Evolutionary conservation across 345 rosid species (phyloP).

Genomic region (Dipteronia sinensis): DNA sequence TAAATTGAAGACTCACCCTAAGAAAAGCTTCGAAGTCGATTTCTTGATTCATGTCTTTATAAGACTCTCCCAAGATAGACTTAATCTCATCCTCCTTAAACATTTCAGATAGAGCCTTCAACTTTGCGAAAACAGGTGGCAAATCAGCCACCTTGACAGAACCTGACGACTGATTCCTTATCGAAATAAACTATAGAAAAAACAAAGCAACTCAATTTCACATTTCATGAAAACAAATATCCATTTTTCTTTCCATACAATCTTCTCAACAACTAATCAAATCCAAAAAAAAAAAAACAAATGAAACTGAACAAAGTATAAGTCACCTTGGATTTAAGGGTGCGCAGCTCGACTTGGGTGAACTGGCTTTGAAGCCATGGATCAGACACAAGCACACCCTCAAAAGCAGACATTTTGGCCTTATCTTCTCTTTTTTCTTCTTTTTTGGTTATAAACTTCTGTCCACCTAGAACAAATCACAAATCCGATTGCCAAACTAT

Average conservation of each 20-base stretch:
- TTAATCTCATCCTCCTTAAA: conserved; percentile 68
- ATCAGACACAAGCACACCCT: conserved; percentile 93
- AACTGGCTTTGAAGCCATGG: conserved; percentile 97
- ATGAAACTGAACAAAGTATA: neutral
- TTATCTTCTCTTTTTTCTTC: conserved; percentile 17
- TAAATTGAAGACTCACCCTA: conserved; percentile 53
- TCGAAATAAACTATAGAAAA: conserved; percentile 57
- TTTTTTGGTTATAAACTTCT: conserved; percentile 8
- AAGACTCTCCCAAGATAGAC: conserved; percentile 56
- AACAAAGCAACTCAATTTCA: conserved; percentile 17
- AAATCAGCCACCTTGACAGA: conserved; percentile 64
- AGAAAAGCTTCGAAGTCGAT: conserved; percentile 88
- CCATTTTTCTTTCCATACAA: neutral
- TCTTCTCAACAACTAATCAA: neutral
- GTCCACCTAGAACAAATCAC: conserved; percentile 9
- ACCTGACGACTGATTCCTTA: conserved; percentile 49
- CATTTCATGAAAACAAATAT: conserved; percentile 10
- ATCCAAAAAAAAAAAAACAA: neutral
- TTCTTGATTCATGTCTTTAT: conserved; percentile 49
- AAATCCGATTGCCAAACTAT: conserved; percentile 2
- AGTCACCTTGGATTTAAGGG: conserved; percentile 90
- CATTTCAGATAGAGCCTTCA: conserved; percentile 69
- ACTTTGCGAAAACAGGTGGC: conserved; percentile 64
- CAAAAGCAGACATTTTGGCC: conserved; percentile 74
- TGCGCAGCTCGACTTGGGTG: conserved; percentile 98